Conservation (phyloP, 176 grass and related monocot species). For the Aechmea fasciata region DNA sequence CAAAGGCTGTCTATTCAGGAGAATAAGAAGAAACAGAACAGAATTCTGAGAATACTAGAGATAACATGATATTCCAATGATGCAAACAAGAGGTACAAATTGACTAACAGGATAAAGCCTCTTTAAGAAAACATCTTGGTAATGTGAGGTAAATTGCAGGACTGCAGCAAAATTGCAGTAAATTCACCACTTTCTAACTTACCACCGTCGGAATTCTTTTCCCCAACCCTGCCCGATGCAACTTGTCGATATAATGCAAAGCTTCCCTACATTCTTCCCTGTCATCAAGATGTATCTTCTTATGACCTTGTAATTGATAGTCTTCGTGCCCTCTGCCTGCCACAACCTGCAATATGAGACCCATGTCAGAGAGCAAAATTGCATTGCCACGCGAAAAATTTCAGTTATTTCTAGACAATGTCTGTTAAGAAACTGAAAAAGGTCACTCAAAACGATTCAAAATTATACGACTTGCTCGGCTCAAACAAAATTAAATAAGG, state of each 20-base stretch:
- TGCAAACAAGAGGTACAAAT: neutral
- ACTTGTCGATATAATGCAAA: neutral
- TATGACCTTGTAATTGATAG: conserved; percentile 5
- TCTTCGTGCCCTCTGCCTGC: conserved; percentile 5
- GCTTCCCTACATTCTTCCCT: conserved; percentile 7
- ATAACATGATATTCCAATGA: neutral
- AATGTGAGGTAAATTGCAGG: neutral
- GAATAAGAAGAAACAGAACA: no score
- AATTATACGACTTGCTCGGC: no score
- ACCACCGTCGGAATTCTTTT: neutral
- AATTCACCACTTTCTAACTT: neutral
- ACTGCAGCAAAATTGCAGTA: neutral
- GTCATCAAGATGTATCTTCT: conserved; percentile 2
- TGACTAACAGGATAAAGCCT: neutral
- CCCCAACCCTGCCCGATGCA: neutral
- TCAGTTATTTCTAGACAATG: neutral
- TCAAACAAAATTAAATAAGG: no score
- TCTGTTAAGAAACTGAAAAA: neutral
- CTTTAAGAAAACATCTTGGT: no score
- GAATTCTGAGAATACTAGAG: no score
- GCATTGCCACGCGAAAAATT: neutral
- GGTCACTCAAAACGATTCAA: neutral
- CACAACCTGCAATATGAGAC: conserved; percentile 1
- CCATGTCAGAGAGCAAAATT: neutral
- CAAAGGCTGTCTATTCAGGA: no score